These are phyloP conservation scores for Capsella rubella DNA, from an alignment of 441 rosid genomes.

Conservation along the genomic window DNA sequence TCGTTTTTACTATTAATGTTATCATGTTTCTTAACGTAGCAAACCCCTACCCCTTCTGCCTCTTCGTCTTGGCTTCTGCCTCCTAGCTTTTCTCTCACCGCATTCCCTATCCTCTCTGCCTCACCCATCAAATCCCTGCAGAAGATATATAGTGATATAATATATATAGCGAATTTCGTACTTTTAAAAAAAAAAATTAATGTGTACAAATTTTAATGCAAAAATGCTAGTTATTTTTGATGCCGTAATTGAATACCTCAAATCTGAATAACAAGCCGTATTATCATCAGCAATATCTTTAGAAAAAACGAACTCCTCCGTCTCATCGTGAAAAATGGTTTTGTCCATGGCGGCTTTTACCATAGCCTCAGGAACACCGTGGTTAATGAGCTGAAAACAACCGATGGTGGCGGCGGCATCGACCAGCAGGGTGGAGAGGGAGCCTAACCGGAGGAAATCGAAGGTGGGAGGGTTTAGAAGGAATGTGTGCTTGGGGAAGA, in stretches of 20 bases:
- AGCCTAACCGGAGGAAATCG: conserved; percentile 54
- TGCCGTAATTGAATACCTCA: neutral
- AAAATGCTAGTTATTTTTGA: no score
- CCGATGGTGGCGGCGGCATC: conserved; percentile 67
- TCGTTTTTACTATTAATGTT: conserved; percentile 20
- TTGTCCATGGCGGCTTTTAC: conserved; percentile 45
- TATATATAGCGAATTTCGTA: no score
- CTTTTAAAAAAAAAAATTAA: no score
- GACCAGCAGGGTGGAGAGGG: conserved; percentile 51
- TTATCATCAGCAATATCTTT: conserved; percentile 12
- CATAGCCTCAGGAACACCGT: conserved; percentile 59
- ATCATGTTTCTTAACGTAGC: conserved; percentile 58
- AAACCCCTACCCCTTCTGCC: conserved; percentile 42
- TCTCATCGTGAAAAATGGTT: conserved; percentile 49
- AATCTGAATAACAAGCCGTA: conserved; percentile 18
- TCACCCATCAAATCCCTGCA: conserved; percentile 71
- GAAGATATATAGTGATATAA: no score
- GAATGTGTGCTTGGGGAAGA: conserved; percentile 74
- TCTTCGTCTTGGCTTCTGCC: conserved; percentile 34
- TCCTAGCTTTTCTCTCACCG: conserved; percentile 44
- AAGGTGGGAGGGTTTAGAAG: conserved; percentile 64
- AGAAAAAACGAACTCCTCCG: conserved; percentile 47
- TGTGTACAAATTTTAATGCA: no score
- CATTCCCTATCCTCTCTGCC: conserved; percentile 65
- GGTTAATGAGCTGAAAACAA: conserved; percentile 79